Conservation (phyloP, 495 filamentous ascomycete genomes). For the Lasiosphaeriaceae sp. region DNA sequence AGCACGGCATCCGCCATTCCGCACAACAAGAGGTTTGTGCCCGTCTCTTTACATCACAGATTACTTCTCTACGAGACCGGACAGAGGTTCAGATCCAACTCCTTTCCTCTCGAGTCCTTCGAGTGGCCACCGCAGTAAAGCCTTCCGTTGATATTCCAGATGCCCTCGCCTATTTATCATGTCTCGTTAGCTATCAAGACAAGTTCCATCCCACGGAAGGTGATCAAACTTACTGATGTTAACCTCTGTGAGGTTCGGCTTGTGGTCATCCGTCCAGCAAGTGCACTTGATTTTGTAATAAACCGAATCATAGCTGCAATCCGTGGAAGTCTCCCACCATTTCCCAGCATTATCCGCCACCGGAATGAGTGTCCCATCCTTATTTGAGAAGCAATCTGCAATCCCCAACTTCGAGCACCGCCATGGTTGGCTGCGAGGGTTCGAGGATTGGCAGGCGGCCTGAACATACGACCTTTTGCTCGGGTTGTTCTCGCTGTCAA, state of each 20-base stretch:
- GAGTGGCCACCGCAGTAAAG: background rate
- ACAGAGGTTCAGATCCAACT: conserved; percentile 1
- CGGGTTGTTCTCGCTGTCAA: background rate
- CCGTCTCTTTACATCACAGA: background rate
- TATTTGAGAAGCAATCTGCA: conserved; percentile 1
- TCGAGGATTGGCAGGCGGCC: background rate
- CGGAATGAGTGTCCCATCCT: background rate
- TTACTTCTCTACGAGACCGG: background rate
- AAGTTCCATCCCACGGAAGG: background rate
- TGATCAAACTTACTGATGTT: background rate
- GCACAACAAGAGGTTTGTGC: too few relatives aligned
- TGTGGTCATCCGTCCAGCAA: background rate
- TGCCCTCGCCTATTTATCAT: background rate
- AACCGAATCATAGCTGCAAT: background rate
- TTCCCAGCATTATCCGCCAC: background rate
- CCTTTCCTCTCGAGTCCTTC: background rate
- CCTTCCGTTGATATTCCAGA: conserved; percentile 1
- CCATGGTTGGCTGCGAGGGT: background rate
- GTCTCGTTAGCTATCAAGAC: background rate
- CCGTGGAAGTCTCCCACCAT: conserved; percentile 1
- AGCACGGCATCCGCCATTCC: too few relatives aligned
- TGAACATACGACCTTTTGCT: conserved; percentile 1
- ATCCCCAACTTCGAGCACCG: conserved; percentile 5
- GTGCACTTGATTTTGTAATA: background rate
- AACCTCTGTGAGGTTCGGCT: conserved; percentile 1